These are phyloP conservation scores for Candida schatavii DNA, from an alignment of 805 yeast species.

Conservation along the genomic window DNA sequence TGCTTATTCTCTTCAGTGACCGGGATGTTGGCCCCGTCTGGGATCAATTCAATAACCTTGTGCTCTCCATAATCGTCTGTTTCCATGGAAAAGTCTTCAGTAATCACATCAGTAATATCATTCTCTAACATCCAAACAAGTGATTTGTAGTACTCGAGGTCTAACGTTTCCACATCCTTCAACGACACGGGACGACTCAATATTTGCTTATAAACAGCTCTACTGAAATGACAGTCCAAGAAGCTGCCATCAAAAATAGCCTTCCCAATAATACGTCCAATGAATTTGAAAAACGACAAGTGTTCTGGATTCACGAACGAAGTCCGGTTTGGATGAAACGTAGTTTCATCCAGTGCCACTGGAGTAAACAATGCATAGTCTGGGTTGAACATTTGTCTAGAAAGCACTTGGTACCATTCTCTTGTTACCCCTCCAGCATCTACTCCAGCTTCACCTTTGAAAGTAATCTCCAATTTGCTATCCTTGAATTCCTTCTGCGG, in stretches of 20 bases:
- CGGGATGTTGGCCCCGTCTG: conserved; percentile 75
- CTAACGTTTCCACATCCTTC: conserved; percentile 92
- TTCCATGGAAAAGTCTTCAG: conserved; percentile 91
- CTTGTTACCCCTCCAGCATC: conserved; percentile 98
- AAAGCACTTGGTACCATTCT: conserved; percentile 94
- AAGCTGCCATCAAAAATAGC: conserved; percentile 85
- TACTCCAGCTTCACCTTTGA: conserved; percentile 91
- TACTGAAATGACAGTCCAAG: conserved; percentile 90
- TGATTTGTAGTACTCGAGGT: conserved; percentile 88
- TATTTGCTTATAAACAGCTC: conserved; percentile 90
- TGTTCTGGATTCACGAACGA: conserved; percentile 94
- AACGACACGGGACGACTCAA: conserved; percentile 77
- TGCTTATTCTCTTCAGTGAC: conserved; percentile 90
- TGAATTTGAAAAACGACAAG: conserved; percentile 86
- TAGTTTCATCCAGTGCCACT: conserved; percentile 85
- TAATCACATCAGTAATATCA: conserved; percentile 92
- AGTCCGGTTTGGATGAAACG: conserved; percentile 92
- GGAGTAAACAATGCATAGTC: conserved; percentile 91
- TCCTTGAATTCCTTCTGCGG: conserved; percentile 68
- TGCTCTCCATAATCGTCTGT: conserved; percentile 92
- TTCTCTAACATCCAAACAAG: conserved; percentile 94
- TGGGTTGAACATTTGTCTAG: conserved; percentile 94
- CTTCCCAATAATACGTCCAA: conserved; percentile 91
- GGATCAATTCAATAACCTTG: conserved; percentile 75
- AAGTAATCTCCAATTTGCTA: conserved; percentile 73